phyloP scores from a whole-genome alignment of 2,329 filamentous ascomycete species.

The Aspergillus ochraceus region DNA sequence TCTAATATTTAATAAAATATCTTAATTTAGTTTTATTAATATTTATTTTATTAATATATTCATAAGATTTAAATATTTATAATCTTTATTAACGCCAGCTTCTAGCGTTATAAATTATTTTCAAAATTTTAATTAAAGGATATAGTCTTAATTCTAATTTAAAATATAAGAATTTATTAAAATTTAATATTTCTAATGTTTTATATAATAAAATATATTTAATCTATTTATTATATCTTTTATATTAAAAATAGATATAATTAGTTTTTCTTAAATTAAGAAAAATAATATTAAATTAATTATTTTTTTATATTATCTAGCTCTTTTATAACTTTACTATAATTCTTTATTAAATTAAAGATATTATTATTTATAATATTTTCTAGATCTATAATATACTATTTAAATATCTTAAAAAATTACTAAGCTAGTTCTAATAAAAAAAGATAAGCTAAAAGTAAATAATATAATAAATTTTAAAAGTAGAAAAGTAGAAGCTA shows the following conservation, averaged over 20 bases:
- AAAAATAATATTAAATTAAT: not conserved
- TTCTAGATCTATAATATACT: not conserved
- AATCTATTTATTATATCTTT: not conserved
- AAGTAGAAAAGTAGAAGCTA: not conserved
- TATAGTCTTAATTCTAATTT: not conserved
- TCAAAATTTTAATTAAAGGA: not conserved
- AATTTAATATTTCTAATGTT: not conserved
- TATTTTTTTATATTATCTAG: not conserved
- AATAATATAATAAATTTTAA: not conserved
- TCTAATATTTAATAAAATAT: not conserved
- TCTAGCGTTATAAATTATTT: not conserved
- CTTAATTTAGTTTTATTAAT: not conserved
- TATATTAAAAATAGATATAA: not conserved
- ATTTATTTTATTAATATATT: too few relatives aligned
- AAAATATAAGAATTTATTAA: not conserved
- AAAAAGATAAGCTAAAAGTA: too few relatives aligned
- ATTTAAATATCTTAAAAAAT: not conserved
- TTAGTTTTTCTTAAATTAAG: not conserved
- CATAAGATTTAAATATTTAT: not conserved
- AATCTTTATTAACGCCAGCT: not conserved
- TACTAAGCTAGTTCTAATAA: too few relatives aligned
- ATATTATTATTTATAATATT: not conserved
- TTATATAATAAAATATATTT: not conserved
- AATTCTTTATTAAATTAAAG: not conserved
- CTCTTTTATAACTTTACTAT: not conserved